These are phyloP conservation scores for Endotrypanum monterogeii DNA, from an alignment of 208 protist genomes.

Conservation along the genomic window DNA sequence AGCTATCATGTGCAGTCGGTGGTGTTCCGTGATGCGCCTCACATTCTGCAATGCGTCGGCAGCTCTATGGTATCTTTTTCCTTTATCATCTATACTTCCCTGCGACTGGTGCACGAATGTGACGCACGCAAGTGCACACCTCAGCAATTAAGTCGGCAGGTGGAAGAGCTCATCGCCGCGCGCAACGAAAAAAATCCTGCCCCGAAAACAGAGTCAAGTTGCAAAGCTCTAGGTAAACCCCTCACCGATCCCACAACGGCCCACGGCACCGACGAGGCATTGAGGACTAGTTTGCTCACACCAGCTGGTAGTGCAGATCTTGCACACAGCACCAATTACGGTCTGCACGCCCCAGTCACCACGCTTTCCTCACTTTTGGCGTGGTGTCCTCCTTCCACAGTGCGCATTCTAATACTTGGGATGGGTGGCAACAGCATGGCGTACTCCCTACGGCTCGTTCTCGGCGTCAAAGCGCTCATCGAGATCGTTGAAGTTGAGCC, in stretches of 20 bases:
- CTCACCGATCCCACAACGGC: not conserved
- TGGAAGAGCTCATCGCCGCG: not conserved
- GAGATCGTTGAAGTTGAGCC: conserved; percentile 75
- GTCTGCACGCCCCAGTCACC: not conserved
- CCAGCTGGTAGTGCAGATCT: not conserved
- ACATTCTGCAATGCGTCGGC: conserved; percentile 70
- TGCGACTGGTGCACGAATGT: conserved; percentile 23
- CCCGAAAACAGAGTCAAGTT: not conserved
- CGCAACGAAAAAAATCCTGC: not conserved
- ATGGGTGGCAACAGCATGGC: conserved; percentile 90
- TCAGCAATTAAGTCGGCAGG: not conserved
- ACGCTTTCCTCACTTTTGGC: not conserved
- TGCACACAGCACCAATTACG: not conserved
- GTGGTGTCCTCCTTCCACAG: conserved; percentile 33
- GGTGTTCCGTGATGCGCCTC: conserved; percentile 44
- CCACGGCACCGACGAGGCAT: not conserved
- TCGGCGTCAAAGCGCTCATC: conserved; percentile 47
- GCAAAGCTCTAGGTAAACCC: not conserved
- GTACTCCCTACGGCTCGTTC: conserved; percentile 45
- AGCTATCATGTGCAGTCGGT: conserved; percentile 86
- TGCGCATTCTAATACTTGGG: conserved; percentile 57
- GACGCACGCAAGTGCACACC: not conserved
- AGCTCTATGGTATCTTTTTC: conserved; percentile 77
- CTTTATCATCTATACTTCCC: conserved; percentile 44
- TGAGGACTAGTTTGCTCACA: not conserved